These are phyloP conservation scores for Lizanozyma gosingica DNA, from an alignment of 1,139 yeast species.

Conservation along the genomic window DNA sequence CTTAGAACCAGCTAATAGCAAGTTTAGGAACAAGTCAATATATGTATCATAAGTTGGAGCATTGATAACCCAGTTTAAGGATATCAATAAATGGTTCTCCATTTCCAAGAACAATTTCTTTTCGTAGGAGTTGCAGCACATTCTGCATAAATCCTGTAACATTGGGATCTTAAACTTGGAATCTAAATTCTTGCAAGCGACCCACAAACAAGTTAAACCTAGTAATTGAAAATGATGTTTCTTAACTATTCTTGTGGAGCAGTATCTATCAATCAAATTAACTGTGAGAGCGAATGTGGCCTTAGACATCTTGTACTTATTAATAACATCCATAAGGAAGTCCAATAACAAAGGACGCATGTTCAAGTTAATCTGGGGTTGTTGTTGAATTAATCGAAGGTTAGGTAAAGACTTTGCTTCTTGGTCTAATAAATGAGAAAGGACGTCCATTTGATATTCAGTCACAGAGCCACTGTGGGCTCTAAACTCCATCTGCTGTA, in stretches of 20 bases:
- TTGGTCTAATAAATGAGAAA: not conserved
- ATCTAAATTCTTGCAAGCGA: constrained; percentile 64
- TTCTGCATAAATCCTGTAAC: constrained; percentile 43
- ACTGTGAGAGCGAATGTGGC: constrained; percentile 49
- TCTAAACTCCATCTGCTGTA: not conserved
- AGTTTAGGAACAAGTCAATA: constrained; percentile 44
- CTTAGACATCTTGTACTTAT: constrained; percentile 38
- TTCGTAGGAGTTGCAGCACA: constrained; percentile 58
- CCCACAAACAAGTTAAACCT: constrained; percentile 68
- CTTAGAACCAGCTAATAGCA: constrained; percentile 9
- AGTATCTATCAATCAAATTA: constrained; percentile 44
- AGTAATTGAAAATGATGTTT: constrained; percentile 55
- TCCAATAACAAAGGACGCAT: constrained; percentile 45
- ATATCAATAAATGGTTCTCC: constrained; percentile 59
- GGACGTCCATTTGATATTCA: not conserved
- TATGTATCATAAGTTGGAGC: constrained; percentile 55
- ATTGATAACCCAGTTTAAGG: constrained; percentile 47
- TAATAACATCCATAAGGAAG: constrained; percentile 46
- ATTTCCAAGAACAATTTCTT: constrained; percentile 54
- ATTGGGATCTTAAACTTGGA: constrained; percentile 59
- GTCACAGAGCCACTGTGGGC: not conserved
- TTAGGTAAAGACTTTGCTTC: constrained; percentile 21
- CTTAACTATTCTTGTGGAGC: constrained; percentile 40
- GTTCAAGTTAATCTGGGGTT: constrained; percentile 41
- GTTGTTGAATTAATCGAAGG: constrained; percentile 36